Evolutionary conservation across 768 basidiomycete genomes (phyloP).

Genomic region (Rhodosporidiobolus odoratus): DNA sequence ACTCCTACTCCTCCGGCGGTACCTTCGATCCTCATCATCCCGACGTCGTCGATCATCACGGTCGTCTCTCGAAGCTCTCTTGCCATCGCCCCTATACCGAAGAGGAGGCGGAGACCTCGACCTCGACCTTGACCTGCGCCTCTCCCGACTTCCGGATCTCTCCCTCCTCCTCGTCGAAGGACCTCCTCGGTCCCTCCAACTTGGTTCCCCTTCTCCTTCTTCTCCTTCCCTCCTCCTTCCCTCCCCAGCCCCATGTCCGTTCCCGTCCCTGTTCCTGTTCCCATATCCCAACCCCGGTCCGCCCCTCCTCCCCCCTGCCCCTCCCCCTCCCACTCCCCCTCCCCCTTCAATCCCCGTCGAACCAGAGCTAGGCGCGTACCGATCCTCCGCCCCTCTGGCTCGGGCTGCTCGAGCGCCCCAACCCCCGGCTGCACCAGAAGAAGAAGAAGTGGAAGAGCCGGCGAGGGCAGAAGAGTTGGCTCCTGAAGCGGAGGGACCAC

Average conservation of each 20-base stretch:
- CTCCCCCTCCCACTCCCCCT: too few relatives aligned
- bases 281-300: background rate
- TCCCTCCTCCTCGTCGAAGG: background rate
- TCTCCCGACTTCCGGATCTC: background rate
- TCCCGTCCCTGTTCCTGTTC: background rate
- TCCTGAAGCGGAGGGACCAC: slow-evolving; percentile 24
- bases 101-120: slow-evolving; percentile 1
- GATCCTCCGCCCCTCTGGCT: background rate
- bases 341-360: too few relatives aligned
- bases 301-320: too few relatives aligned
- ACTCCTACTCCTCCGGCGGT: slow-evolving; percentile 20
- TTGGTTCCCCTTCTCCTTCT: background rate
- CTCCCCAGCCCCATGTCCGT: background rate
- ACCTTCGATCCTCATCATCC: slow-evolving; percentile 41
- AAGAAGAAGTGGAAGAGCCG: background rate
- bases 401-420: slow-evolving; percentile 4
- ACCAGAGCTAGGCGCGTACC: background rate
- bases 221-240: slow-evolving; percentile 1
- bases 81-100: slow-evolving; percentile 30
- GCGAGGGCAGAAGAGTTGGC: slow-evolving; percentile 16
- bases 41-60: slow-evolving; percentile 11
- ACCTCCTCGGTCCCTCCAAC: background rate
- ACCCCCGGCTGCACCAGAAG: too few relatives aligned
- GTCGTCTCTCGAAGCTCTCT: slow-evolving; percentile 44
- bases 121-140: background rate